phyloP scores from a whole-genome alignment of 768 basidiomycete genomes.

The Boletus tylopilopsis region DNA sequence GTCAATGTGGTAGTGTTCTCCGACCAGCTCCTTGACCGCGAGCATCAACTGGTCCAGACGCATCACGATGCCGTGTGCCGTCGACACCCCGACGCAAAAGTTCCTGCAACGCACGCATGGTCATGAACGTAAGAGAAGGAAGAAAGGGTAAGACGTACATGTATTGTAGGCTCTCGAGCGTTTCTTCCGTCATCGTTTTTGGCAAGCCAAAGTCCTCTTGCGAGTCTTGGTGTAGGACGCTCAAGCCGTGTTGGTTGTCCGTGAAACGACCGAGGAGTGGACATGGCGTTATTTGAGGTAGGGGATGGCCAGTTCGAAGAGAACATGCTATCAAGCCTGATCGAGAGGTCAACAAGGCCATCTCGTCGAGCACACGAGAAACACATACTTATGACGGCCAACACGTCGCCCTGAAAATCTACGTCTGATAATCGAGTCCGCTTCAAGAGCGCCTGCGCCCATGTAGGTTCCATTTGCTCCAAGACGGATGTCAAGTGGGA shows the following conservation, averaged over 20 bases:
- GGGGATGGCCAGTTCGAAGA: conserved; percentile 64
- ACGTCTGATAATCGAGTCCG: conserved; percentile 73
- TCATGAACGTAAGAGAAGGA: neutral
- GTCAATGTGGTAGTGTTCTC: conserved; percentile 82
- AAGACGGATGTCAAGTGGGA: conserved; percentile 73
- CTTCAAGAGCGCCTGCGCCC: conserved; percentile 73
- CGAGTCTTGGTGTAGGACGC: conserved; percentile 66
- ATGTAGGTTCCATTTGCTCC: conserved; percentile 67
- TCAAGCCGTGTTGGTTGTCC: conserved; percentile 51
- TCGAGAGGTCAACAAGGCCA: neutral
- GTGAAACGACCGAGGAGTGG: conserved; percentile 51
- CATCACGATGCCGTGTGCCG: conserved; percentile 61
- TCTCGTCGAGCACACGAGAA: neutral
- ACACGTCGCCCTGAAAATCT: conserved; percentile 79
- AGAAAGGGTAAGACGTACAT: conserved; percentile 45
- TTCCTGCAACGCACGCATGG: conserved; percentile 35
- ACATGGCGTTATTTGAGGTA: conserved; percentile 86
- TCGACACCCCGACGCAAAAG: conserved; percentile 73
- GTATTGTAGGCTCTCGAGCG: conserved; percentile 75
- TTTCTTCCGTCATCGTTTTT: conserved; percentile 63
- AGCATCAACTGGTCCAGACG: conserved; percentile 76
- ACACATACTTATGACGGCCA: conserved; percentile 72
- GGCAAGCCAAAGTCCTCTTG: conserved; percentile 78
- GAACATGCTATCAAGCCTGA: conserved; percentile 76
- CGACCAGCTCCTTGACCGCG: conserved; percentile 80